A percentile compares a stretch with the other conserved stretches of the same genome.
These are phyloP conservation scores for Starmerella riodocensis DNA, from an alignment of 805 yeast species.

Conservation along the genomic window DNA sequence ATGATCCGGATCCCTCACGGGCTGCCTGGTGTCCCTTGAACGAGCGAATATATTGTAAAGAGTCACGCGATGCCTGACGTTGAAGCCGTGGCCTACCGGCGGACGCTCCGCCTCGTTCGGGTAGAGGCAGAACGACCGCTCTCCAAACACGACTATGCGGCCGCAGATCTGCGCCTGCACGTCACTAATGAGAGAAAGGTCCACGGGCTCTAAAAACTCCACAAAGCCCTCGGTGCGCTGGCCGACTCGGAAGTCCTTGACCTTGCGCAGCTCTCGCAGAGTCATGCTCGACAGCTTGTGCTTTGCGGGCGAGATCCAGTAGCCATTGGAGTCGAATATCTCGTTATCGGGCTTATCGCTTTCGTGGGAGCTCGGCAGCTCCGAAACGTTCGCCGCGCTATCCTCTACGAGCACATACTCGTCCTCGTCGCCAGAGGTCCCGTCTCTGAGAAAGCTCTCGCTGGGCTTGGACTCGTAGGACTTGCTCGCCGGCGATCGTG, in stretches of 20 bases:
- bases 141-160: conserved; percentile 45
- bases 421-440: background rate
- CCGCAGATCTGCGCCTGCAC: conserved; percentile 50
- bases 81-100: conserved; percentile 67
- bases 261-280: conserved; percentile 48
- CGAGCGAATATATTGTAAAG: conserved; percentile 71
- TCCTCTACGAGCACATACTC: background rate
- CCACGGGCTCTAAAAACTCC: conserved; percentile 70
- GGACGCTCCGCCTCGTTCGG: conserved; percentile 56
- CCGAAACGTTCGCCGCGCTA: background rate
- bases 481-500: too few relatives aligned
- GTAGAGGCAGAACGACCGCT: conserved; percentile 52
- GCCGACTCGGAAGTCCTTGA: conserved; percentile 61
- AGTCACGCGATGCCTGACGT: conserved; percentile 59
- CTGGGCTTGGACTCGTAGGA: background rate
- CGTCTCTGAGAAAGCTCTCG: background rate
- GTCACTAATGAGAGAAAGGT: conserved; percentile 53
- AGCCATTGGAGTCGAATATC: conserved; percentile 54
- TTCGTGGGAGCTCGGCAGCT: background rate
- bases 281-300: conserved; percentile 47
- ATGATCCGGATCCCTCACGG: conserved; percentile 65
- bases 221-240: conserved; percentile 65
- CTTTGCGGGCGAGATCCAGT: conserved; percentile 74
- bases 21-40: conserved; percentile 55
- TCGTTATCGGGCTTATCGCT: conserved; percentile 28